Conservation (phyloP, 1,284 basidiomycete species). For the Malassezia sympodialis region DNA sequence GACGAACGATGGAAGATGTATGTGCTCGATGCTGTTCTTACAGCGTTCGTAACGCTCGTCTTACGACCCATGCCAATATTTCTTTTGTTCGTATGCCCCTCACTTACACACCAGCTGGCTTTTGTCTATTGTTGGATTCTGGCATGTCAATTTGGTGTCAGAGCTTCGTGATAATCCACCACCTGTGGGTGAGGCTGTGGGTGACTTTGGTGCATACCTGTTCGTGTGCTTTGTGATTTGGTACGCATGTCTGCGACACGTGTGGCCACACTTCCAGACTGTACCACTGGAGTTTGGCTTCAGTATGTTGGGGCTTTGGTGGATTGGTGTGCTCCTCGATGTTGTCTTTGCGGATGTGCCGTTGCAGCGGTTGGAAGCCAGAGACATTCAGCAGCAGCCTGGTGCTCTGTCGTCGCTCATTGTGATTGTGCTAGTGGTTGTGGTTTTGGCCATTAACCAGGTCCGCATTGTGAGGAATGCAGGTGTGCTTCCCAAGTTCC, state of each 20-base stretch:
- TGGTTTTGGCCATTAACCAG: conserved; percentile 57
- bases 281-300: conserved; percentile 64
- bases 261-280: conserved; percentile 60
- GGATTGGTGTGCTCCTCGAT: conserved; percentile 57
- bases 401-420: conserved; percentile 66
- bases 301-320: conserved; percentile 67
- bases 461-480: conserved; percentile 70
- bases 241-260: conserved; percentile 65
- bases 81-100: conserved; percentile 33
- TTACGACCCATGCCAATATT: conserved; percentile 64
- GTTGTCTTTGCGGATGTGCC: conserved; percentile 42
- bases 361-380: conserved; percentile 56
- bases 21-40: conserved; percentile 47
- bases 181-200: conserved; percentile 59
- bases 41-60: conserved; percentile 62
- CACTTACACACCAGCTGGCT: conserved; percentile 50
- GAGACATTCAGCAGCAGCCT: conserved; percentile 60
- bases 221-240: conserved; percentile 73
- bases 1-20: conserved; percentile 56
- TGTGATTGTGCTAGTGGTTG: conserved; percentile 57
- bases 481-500: conserved; percentile 66
- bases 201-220: conserved; percentile 65
- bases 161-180: conserved; percentile 57
- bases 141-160: conserved; percentile 72
- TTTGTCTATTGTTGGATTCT: conserved; percentile 72